Conservation (phyloP, 2,329 filamentous ascomycete genomes). For the Sporothrix humicola region DNA sequence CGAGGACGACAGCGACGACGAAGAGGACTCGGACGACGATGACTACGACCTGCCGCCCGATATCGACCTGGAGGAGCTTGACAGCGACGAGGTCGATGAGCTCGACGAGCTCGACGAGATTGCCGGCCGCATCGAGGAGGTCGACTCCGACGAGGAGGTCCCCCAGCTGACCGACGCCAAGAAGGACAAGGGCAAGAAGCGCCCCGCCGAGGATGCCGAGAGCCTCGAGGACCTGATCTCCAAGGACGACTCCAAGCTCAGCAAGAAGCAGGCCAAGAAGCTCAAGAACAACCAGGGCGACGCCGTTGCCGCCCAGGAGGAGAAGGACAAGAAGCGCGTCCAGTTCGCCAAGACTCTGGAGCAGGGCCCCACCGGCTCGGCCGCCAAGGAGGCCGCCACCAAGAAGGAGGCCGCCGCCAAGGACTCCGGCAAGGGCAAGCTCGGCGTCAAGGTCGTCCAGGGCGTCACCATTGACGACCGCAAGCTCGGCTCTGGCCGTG, state of each 20-base stretch:
- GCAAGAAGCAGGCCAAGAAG: conserved; percentile 98
- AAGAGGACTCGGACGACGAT: conserved; percentile 67
- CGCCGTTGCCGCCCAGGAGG: conserved; percentile 68
- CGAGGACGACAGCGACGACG: conserved; percentile 66
- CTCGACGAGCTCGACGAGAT: conserved; percentile 79
- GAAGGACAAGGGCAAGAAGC: conserved; percentile 80
- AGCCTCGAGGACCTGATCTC: conserved; percentile 84
- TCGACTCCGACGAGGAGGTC: conserved; percentile 77
- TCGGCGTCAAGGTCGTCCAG: conserved; percentile 78
- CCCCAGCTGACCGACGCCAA: conserved; percentile 64
- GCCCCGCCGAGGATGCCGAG: conserved; percentile 74
- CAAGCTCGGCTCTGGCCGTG: conserved; percentile 83
- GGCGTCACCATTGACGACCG: conserved; percentile 95
- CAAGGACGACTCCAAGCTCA: conserved; percentile 79
- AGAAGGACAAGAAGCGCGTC: conserved; percentile 86
- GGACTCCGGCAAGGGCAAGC: conserved; percentile 53
- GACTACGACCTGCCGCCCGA: conserved; percentile 79
- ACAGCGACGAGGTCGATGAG: conserved; percentile 72
- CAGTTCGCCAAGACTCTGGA: conserved; percentile 99
- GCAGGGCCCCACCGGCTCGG: conserved; percentile 85
- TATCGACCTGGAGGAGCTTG: conserved; percentile 77
- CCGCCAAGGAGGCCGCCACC: conserved; percentile 45
- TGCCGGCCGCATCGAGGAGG: conserved; percentile 72
- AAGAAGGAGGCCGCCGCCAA: conserved; percentile 43
- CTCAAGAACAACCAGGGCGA: conserved; percentile 98